phyloP scores from a whole-genome alignment of 2,329 filamentous ascomycete genomes.

The Colletotrichum spinosum region DNA sequence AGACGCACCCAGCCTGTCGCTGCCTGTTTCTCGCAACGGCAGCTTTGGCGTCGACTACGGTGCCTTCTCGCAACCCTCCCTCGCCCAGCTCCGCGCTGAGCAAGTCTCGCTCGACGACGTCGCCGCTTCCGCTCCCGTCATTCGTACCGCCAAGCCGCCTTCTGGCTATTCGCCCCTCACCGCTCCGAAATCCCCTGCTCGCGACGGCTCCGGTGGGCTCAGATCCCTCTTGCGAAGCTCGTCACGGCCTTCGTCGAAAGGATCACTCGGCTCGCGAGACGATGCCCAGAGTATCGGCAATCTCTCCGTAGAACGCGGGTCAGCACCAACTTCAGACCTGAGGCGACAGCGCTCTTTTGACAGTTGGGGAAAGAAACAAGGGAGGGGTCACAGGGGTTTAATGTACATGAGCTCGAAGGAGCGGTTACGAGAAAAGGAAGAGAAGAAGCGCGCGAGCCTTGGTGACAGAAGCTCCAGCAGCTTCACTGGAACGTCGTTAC shows the following conservation, averaged over 20 bases:
- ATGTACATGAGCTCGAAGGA: slow-evolving; percentile 83
- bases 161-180: slow-evolving; percentile 80
- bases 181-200: slow-evolving; percentile 66
- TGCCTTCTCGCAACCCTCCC: slow-evolving; percentile 66
- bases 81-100: slow-evolving; percentile 61
- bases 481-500: slow-evolving; percentile 51
- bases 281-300: slow-evolving; percentile 73
- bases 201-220: slow-evolving; percentile 63
- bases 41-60: slow-evolving; percentile 82
- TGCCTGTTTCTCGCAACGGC: slow-evolving; percentile 54
- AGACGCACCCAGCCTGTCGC: slow-evolving; percentile 50
- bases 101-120: slow-evolving; percentile 67
- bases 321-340: slow-evolving; percentile 56
- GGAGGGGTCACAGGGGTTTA: slow-evolving; percentile 66
- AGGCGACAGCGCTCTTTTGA: slow-evolving; percentile 67
- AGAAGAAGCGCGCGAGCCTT: slow-evolving; percentile 67
- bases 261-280: slow-evolving; percentile 66
- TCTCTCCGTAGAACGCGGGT: slow-evolving; percentile 69
- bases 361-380: slow-evolving; percentile 71
- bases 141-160: slow-evolving; percentile 85
- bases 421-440: slow-evolving; percentile 72
- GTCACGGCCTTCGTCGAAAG: slow-evolving; percentile 70
- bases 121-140: slow-evolving; percentile 74
- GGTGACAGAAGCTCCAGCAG: slow-evolving; percentile 53
- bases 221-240: slow-evolving; percentile 69